Percentiles rank a stretch among this genome's conserved stretches.
phyloP scores from a whole-genome alignment of 345 rosid species.

The Euphorbia pulcherrima region DNA sequence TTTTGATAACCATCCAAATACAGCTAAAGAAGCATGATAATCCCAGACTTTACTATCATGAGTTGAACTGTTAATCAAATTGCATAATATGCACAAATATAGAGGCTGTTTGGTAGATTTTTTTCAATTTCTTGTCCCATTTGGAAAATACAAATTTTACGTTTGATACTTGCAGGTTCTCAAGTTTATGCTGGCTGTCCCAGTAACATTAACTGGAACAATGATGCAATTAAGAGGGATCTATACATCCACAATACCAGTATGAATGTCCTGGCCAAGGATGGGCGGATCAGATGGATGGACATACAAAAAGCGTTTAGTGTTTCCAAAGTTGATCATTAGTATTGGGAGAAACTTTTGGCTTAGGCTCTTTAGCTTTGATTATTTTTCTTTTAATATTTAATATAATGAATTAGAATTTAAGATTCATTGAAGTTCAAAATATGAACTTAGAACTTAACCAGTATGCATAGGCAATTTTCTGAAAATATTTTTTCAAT shows the following conservation, averaged over 20 bases:
- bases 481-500: not conserved
- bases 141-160: not conserved
- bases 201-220: slow-evolving; percentile 61
- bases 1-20: not conserved
- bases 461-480: not conserved
- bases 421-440: not conserved
- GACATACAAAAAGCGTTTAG: slow-evolving; percentile 82
- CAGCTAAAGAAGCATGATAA: not conserved
- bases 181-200: slow-evolving; percentile 48
- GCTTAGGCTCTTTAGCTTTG: no score
- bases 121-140: not conserved
- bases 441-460: not conserved
- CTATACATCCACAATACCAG: slow-evolving; percentile 70
- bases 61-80: not conserved
- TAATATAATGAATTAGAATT: no score
- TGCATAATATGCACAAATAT: slow-evolving; percentile 1
- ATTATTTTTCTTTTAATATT: not conserved
- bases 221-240: slow-evolving; percentile 89
- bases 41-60: not conserved
- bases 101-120: not conserved
- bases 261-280: slow-evolving; percentile 96
- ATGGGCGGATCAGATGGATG: slow-evolving; percentile 96
- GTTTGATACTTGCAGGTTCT: slow-evolving; percentile 48
- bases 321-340: slow-evolving; percentile 21
- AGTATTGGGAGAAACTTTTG: not conserved